These are phyloP conservation scores for Tagetes patula DNA, from an alignment of 129 eudicot species.

Conservation along the genomic window DNA sequence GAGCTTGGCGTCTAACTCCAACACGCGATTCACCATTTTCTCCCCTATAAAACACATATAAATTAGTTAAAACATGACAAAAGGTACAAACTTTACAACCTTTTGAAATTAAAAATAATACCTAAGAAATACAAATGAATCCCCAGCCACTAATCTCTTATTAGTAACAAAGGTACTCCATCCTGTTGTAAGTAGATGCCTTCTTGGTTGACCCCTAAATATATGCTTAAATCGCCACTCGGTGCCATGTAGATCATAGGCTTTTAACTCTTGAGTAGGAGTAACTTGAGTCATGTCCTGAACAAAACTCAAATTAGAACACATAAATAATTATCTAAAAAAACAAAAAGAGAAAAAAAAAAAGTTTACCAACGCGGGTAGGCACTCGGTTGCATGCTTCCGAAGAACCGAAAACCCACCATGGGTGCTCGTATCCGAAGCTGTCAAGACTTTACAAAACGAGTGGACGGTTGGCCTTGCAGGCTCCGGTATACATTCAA, in stretches of 20 bases:
- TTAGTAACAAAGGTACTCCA: slow-evolving; percentile 97
- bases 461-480: slow-evolving; percentile 68
- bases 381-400: slow-evolving; percentile 83
- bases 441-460: slow-evolving; percentile 84
- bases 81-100: neutral
- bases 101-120: neutral
- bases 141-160: slow-evolving; percentile 88
- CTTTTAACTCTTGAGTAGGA: slow-evolving; percentile 80
- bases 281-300: slow-evolving; percentile 87
- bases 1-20: slow-evolving; percentile 75
- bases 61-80: neutral
- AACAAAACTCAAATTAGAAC: slow-evolving; percentile 13
- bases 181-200: slow-evolving; percentile 96
- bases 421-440: slow-evolving; percentile 96
- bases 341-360: neutral
- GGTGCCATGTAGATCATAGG: slow-evolving; percentile 80
- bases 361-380: slow-evolving; percentile 71
- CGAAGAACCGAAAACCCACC: slow-evolving; percentile 96
- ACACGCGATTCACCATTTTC: slow-evolving; percentile 80
- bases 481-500: slow-evolving; percentile 48
- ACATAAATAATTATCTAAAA: neutral
- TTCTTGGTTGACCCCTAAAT: slow-evolving; percentile 93
- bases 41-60: slow-evolving; percentile 46
- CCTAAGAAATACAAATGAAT: slow-evolving; percentile 92
- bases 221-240: slow-evolving; percentile 93